Evolutionary conservation across 331 rosid species (phyloP), one percentile per base, ranked within the genome.

Genomic region (Malus hybrid): DNA sequence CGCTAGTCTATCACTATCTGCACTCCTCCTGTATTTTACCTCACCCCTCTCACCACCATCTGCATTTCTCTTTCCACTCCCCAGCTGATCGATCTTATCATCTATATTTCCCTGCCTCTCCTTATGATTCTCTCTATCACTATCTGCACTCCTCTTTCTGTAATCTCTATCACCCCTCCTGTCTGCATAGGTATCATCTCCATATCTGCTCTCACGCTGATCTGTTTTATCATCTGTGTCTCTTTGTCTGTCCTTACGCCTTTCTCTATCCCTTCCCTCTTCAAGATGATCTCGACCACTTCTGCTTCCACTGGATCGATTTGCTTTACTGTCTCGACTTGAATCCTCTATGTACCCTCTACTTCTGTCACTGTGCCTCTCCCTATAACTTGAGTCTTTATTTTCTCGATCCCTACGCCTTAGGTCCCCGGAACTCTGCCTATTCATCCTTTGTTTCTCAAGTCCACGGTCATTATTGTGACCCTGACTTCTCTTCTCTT

Each of bases 191-290:
- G 56, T 75, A 74, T 77, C 66, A 36, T 82, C 87, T 7, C 53
- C 19, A 19, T 68, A 77, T 74, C 85, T 76, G 1, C 75, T 72
- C 36, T 74, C 86, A 53, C 48, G 77, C 72, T 82, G 89, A 61
- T 77, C 86, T 77, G 39, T 72, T 63, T 24, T 60, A 36, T 80
- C 90, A 75, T 88, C 83, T 57, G 42, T 32, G 19, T 79, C 87
- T 78, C 86, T 80, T 7, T 61, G 80, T 77, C 82, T 82, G 73
- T 71, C 89, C 66, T 39, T 68, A 10, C 57, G 78, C 72, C 72
- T 83, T 65, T 86, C 96, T 70, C 82, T 75, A 78, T 86, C 87
- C 78, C 80, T 87, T 74, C 48, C 84, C 68, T 84, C 88, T 30
- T 80, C 86, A 62, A 14, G 61, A 26, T 80, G 44, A 71, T 80